phyloP scores from a whole-genome alignment of 2,329 filamentous ascomycete genomes.

The Ceratocystis papillata region DNA sequence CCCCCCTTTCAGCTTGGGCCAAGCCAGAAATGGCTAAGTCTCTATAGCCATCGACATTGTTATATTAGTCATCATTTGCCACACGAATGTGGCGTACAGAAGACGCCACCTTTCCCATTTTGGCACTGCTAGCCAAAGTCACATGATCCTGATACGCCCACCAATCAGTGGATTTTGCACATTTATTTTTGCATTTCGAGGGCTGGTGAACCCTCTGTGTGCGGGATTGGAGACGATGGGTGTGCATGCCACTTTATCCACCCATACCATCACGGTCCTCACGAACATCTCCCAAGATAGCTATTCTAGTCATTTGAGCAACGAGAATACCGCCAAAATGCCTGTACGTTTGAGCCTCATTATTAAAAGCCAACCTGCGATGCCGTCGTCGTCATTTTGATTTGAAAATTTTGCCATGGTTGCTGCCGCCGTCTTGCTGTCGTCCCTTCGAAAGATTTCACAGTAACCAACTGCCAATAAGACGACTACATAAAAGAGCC shows the following conservation, averaged over 20 bases:
- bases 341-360: conserved; percentile 23
- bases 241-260: conserved; percentile 23
- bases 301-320: conserved; percentile 25
- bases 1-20: conserved; percentile 15
- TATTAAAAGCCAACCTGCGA: conserved; percentile 16
- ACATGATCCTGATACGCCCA: conserved; percentile 16
- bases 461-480: not conserved
- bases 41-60: conserved; percentile 11
- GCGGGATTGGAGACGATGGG: conserved; percentile 13
- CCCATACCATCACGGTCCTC: conserved; percentile 23
- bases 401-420: conserved; percentile 20
- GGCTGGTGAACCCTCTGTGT: conserved; percentile 23
- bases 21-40: conserved; percentile 11
- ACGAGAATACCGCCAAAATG: conserved; percentile 25
- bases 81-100: not conserved
- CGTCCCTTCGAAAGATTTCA: not conserved
- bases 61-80: conserved; percentile 19
- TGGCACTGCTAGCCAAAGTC: not conserved
- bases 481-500: not conserved
- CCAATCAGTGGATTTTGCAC: conserved; percentile 24
- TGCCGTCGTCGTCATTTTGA: conserved; percentile 15
- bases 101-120: conserved; percentile 13
- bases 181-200: conserved; percentile 22
- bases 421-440: conserved; percentile 4
- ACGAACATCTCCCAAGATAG: conserved; percentile 23